phyloP scores from a whole-genome alignment of 768 basidiomycete species.

The Collybiopsis luxurians region DNA sequence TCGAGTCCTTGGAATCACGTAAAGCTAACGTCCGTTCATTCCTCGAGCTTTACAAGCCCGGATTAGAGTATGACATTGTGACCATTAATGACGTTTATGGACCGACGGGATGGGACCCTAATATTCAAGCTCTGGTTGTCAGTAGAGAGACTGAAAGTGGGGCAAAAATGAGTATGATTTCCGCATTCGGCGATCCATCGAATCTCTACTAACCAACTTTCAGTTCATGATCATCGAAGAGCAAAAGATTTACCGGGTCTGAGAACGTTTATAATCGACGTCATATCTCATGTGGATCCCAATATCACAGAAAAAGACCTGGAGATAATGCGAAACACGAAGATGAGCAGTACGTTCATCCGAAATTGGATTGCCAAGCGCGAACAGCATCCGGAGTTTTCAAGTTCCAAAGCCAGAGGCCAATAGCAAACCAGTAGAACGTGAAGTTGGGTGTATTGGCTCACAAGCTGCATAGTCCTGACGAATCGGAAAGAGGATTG shows the following conservation, averaged over 20 bases:
- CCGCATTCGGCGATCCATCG: background rate
- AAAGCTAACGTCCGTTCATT: conserved; percentile 62
- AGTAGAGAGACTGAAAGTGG: conserved; percentile 86
- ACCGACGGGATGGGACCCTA: conserved; percentile 82
- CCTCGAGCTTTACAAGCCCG: conserved; percentile 65
- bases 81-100: conserved; percentile 86
- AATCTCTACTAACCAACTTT: background rate
- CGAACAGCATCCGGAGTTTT: conserved; percentile 11
- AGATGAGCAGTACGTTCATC: conserved; percentile 95
- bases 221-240: conserved; percentile 66
- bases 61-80: conserved; percentile 63
- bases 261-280: conserved; percentile 78
- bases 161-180: conserved; percentile 64
- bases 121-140: conserved; percentile 91
- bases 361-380: conserved; percentile 75
- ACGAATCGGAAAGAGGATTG: background rate
- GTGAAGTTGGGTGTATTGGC: conserved; percentile 1
- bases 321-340: conserved; percentile 67
- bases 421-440: background rate
- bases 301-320: conserved; percentile 65
- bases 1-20: conserved; percentile 62
- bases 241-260: conserved; percentile 57
- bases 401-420: background rate
- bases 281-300: conserved; percentile 69
- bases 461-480: background rate